A percentile compares a stretch with the other conserved stretches of the same genome.
phyloP scores from a whole-genome alignment of 129 eudicot genomes.

The Escallonia herrerae region DNA sequence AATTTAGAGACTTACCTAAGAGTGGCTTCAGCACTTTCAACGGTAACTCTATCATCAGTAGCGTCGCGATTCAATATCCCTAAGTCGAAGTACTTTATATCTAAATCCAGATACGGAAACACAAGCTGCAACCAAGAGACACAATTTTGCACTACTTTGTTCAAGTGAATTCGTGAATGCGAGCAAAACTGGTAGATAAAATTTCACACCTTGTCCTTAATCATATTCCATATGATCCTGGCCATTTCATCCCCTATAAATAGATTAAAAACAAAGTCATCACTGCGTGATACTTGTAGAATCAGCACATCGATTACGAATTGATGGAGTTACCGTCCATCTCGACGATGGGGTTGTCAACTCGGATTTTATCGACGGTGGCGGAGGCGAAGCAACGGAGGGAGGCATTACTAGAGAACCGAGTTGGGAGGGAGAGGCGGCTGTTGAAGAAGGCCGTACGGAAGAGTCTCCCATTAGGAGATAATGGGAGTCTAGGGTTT shows the following conservation, averaged over 20 bases:
- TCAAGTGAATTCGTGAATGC: background rate
- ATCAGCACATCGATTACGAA: background rate
- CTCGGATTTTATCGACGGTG: conserved; percentile 41
- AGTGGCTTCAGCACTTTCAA: conserved; percentile 85
- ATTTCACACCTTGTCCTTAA: conserved; percentile 61
- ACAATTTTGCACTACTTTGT: background rate
- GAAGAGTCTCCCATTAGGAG: conserved; percentile 12
- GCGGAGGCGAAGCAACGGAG: conserved; percentile 72
- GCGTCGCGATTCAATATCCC: conserved; percentile 92
- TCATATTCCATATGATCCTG: conserved; percentile 86
- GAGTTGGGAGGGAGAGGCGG: conserved; percentile 17
- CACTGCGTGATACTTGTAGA: background rate
- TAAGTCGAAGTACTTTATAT: conserved; percentile 80
- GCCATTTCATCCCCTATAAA: conserved; percentile 88
- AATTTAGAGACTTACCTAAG: conserved; percentile 45
- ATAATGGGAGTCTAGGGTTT: conserved; percentile 22
- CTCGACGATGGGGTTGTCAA: conserved; percentile 76
- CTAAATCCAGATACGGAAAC: conserved; percentile 80
- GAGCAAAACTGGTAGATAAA: background rate
- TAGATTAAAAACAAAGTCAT: background rate
- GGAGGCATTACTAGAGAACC: conserved; percentile 29
- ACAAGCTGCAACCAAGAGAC: conserved; percentile 54
- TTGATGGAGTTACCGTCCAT: conserved; percentile 62
- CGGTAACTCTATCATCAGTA: conserved; percentile 81
- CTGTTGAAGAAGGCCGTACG: conserved; percentile 12